Evolutionary conservation across 495 filamentous ascomycete genomes (phyloP).

Genomic region (Hypoxylon subgilvum): DNA sequence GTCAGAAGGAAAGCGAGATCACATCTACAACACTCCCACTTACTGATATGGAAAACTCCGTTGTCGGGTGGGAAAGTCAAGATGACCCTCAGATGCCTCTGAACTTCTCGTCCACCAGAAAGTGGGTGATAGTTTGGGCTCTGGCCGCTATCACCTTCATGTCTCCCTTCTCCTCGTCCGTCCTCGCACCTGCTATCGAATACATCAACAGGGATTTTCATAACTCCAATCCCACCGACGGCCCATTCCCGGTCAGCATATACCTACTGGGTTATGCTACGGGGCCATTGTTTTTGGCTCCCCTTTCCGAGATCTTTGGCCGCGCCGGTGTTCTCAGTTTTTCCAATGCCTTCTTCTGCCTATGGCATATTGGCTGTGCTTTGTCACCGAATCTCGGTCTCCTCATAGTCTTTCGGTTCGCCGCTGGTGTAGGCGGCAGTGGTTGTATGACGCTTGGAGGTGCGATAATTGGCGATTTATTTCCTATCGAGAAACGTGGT

Average conservation of each 20-base stretch:
- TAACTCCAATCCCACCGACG: slow-evolving; percentile 44
- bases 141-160: slow-evolving; percentile 61
- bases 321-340: slow-evolving; percentile 65
- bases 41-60: slow-evolving; percentile 51
- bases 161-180: slow-evolving; percentile 68
- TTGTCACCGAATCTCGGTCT: slow-evolving; percentile 62
- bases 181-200: slow-evolving; percentile 66
- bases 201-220: slow-evolving; percentile 61
- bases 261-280: slow-evolving; percentile 53
- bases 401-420: slow-evolving; percentile 69
- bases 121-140: slow-evolving; percentile 71
- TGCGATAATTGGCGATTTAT: slow-evolving; percentile 64
- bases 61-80: slow-evolving; percentile 66
- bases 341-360: slow-evolving; percentile 70
- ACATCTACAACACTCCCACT: slow-evolving; percentile 42
- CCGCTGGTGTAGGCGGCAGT: slow-evolving; percentile 67
- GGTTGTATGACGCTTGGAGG: slow-evolving; percentile 59
- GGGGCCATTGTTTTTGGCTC: slow-evolving; percentile 57
- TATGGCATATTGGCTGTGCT: slow-evolving; percentile 74
- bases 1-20: slow-evolving; percentile 28
- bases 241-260: slow-evolving; percentile 48
- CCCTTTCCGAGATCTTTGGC: slow-evolving; percentile 78
- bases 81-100: slow-evolving; percentile 75
- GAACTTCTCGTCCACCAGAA: slow-evolving; percentile 66
- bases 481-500: slow-evolving; percentile 60